phyloP scores from a whole-genome alignment of 2,329 filamentous ascomycete species.

The Alternaria brassicae region DNA sequence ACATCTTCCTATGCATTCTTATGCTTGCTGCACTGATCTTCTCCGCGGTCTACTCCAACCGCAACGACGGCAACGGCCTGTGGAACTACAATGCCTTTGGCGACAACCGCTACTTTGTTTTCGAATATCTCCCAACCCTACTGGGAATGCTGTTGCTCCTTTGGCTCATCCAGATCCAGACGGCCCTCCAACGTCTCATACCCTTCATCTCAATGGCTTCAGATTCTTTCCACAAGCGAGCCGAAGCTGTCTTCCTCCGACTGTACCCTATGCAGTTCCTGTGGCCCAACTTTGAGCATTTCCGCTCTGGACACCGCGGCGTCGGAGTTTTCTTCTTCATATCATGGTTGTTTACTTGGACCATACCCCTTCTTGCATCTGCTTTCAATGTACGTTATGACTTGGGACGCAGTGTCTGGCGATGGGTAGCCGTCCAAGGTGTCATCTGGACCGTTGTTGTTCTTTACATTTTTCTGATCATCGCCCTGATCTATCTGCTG shows the following conservation, averaged over 20 bases:
- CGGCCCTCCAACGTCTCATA: conserved; percentile 75
- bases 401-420: conserved; percentile 67
- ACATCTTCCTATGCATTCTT: conserved; percentile 68
- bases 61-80: conserved; percentile 65
- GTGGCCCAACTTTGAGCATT: conserved; percentile 71
- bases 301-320: conserved; percentile 71
- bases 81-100: conserved; percentile 73
- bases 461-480: conserved; percentile 72
- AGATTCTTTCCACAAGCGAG: conserved; percentile 64
- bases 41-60: conserved; percentile 60
- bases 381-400: conserved; percentile 74
- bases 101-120: conserved; percentile 80
- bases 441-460: conserved; percentile 79
- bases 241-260: conserved; percentile 69
- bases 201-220: conserved; percentile 82
- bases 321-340: conserved; percentile 71
- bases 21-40: conserved; percentile 78
- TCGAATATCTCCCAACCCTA: conserved; percentile 83
- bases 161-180: conserved; percentile 77
- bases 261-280: conserved; percentile 69
- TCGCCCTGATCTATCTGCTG: conserved; percentile 65
- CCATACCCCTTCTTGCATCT: conserved; percentile 80
- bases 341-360: conserved; percentile 80
- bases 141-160: conserved; percentile 74
- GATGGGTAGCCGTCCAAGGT: conserved; percentile 79